Evolutionary conservation across 768 basidiomycete species (phyloP), one percentile per base, ranked within the genome.

Genomic region (Boletus insuetus): DNA sequence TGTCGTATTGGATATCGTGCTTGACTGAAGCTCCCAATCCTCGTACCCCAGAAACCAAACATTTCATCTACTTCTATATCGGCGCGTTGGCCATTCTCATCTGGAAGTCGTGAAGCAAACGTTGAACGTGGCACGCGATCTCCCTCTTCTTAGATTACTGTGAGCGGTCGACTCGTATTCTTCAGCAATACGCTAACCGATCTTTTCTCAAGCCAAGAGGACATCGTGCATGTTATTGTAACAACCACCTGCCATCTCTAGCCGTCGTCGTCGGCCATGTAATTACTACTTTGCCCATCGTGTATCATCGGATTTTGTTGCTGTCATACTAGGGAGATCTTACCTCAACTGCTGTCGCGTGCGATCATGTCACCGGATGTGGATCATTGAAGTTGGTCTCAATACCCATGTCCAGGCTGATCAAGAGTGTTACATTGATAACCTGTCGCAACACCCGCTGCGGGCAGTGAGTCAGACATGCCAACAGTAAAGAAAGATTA

Each of bases 1-100:
- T 13, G 38, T 16, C 26, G 26, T 29, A 29, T 29, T 29, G 8
- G 26, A 29, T 9, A 29, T 29, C 9, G 26, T 29, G 26, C 26
- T 29, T 29, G 26, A 29, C 26, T 29, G 26, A 29, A 29, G 9
- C 26, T 6, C 26, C 26, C 26, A 46, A 41, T 47, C 38, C 22
- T 41, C 40, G 49, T 51, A 52, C 31, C 20, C 73, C 26, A 97
- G 94, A 98, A 82, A 96, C 94, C 61, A 95, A 94, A 74, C 90
- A 97, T 71, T 98, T 98, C 77, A 94, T 98, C 77, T 98, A 98
- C 81, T 96, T 96, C 76, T 98, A 96, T 79, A 79, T 98, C 70
- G 94, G 92, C 53, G 77, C 87, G 35, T 86, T 95, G 64, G 95
- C 95, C 57, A 85, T 98, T 75, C 86, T 98, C 72, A 85, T 94